Conservation (phyloP, 176 grass and related monocot genomes). For the Eragrostis nindensis region DNA sequence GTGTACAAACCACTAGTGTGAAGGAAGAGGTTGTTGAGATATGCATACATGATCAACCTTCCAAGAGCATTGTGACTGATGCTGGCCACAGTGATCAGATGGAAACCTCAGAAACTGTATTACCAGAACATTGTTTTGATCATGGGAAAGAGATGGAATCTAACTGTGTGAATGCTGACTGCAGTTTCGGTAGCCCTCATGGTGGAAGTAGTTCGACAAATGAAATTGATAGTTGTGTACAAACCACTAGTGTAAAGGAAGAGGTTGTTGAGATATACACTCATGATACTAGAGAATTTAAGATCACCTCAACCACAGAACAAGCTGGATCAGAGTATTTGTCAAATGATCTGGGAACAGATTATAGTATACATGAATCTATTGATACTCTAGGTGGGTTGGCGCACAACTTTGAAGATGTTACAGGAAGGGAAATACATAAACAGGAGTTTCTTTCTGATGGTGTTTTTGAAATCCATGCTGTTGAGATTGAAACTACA, state of each 20-base stretch:
- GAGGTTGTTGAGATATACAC: slow-evolving; percentile 53
- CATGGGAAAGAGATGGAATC: slow-evolving; percentile 38
- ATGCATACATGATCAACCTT: slow-evolving; percentile 14
- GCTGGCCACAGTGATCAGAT: slow-evolving; percentile 22
- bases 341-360: slow-evolving; percentile 20
- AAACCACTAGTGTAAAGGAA: slow-evolving; percentile 42
- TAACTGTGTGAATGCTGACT: slow-evolving; percentile 31
- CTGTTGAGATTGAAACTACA: slow-evolving; percentile 29
- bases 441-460: slow-evolving; percentile 40
- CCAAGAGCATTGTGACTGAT: slow-evolving; percentile 14
- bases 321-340: slow-evolving; percentile 39
- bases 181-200: slow-evolving; percentile 18
- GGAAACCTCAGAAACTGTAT: slow-evolving; percentile 19
- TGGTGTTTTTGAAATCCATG: slow-evolving; percentile 48
- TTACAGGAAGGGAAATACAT: slow-evolving; percentile 33
- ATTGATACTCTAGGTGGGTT: slow-evolving; percentile 19
- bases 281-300: slow-evolving; percentile 34
- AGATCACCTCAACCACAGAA: slow-evolving; percentile 19
- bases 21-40: slow-evolving; percentile 57
- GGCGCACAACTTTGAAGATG: slow-evolving; percentile 36
- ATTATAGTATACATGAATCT: slow-evolving; percentile 32
- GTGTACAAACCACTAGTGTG: slow-evolving; percentile 37
- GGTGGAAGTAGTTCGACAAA: slow-evolving; percentile 41
- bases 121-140: slow-evolving; percentile 28
- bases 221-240: slow-evolving; percentile 23